These are phyloP conservation scores for Cyberlindnera samutprakarnensis DNA, from an alignment of 805 yeast genomes.

Conservation along the genomic window DNA sequence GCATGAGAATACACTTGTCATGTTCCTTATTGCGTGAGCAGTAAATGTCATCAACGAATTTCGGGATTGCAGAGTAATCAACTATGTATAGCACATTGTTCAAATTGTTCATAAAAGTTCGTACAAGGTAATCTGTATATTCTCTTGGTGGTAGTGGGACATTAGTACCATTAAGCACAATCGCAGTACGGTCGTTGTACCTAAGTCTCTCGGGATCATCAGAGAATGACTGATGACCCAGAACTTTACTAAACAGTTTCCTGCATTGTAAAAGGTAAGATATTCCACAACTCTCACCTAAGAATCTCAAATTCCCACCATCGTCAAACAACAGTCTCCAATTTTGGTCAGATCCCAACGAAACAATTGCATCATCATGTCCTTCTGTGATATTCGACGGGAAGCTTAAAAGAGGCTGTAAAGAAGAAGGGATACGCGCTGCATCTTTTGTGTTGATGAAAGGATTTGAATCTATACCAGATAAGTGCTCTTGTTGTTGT, in stretches of 20 bases:
- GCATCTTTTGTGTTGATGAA: not conserved
- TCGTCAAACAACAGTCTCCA: constrained; percentile 28
- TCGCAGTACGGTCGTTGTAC: constrained; percentile 25
- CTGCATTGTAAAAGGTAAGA: constrained; percentile 34
- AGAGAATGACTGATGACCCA: constrained; percentile 30
- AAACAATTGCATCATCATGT: constrained; percentile 9
- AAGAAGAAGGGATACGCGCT: constrained; percentile 12
- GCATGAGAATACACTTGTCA: not conserved
- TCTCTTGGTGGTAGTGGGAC: constrained; percentile 24
- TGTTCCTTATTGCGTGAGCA: not conserved
- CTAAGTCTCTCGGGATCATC: constrained; percentile 30
- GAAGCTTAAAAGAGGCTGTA: constrained; percentile 15
- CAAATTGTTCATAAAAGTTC: constrained; percentile 30
- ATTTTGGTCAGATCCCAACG: constrained; percentile 10
- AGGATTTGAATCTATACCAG: not conserved
- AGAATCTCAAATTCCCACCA: constrained; percentile 29
- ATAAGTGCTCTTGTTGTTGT: not conserved
- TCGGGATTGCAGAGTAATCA: constrained; percentile 27
- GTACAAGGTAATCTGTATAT: constrained; percentile 25
- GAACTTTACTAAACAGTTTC: constrained; percentile 25
- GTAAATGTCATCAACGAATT: constrained; percentile 25
- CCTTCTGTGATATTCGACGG: constrained; percentile 12
- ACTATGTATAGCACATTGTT: constrained; percentile 34
- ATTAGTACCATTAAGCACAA: constrained; percentile 11
- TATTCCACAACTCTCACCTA: constrained; percentile 36